phyloP scores from a whole-genome alignment of 2,329 filamentous ascomycete species.

The Botryotinia narcissicola region DNA sequence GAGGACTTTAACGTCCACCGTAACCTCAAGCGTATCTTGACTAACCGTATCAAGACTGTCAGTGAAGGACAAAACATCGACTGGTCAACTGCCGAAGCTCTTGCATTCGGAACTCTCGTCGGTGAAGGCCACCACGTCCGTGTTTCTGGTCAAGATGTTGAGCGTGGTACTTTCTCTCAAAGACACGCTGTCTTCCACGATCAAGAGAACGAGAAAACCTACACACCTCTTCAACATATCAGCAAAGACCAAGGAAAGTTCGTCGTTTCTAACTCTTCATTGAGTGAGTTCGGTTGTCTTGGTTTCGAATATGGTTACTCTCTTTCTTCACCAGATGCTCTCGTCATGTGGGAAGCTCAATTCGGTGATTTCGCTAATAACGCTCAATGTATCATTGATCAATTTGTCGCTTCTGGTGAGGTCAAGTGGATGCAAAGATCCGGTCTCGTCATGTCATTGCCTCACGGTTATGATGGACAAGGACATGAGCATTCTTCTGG shows the following conservation, averaged over 20 bases:
- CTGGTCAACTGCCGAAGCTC: slow-evolving; percentile 93
- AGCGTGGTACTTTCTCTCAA: slow-evolving; percentile 99
- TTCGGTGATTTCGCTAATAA: slow-evolving; percentile 99
- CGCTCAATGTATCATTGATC: slow-evolving; percentile 97
- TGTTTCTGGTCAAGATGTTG: slow-evolving; percentile 97
- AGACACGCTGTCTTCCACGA: slow-evolving; percentile 96
- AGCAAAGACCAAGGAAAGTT: slow-evolving; percentile 92
- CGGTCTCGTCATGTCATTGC: slow-evolving; percentile 91
- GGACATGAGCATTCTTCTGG: slow-evolving; percentile 98
- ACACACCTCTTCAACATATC: slow-evolving; percentile 87
- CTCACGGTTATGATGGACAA: slow-evolving; percentile 97
- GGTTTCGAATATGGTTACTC: slow-evolving; percentile 99
- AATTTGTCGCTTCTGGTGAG: slow-evolving; percentile 97
- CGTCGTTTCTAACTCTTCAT: slow-evolving; percentile 94
- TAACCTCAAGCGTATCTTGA: slow-evolving; percentile 95
- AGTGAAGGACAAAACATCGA: slow-evolving; percentile 92
- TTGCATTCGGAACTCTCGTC: slow-evolving; percentile 89
- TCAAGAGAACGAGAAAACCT: slow-evolving; percentile 89
- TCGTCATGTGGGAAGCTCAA: slow-evolving; percentile 99
- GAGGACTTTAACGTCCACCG: slow-evolving; percentile 87
- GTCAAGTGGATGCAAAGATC: slow-evolving; percentile 99
- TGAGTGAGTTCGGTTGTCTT: slow-evolving; percentile 68
- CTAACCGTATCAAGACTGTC: slow-evolving; percentile 86
- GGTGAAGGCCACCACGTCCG: slow-evolving; percentile 95
- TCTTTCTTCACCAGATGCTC: slow-evolving; percentile 89